Percentiles rank a stretch among this genome's conserved stretches.
Conservation (phyloP, 2,329 filamentous ascomycete genomes). For the Aspergillus udagawae region DNA sequence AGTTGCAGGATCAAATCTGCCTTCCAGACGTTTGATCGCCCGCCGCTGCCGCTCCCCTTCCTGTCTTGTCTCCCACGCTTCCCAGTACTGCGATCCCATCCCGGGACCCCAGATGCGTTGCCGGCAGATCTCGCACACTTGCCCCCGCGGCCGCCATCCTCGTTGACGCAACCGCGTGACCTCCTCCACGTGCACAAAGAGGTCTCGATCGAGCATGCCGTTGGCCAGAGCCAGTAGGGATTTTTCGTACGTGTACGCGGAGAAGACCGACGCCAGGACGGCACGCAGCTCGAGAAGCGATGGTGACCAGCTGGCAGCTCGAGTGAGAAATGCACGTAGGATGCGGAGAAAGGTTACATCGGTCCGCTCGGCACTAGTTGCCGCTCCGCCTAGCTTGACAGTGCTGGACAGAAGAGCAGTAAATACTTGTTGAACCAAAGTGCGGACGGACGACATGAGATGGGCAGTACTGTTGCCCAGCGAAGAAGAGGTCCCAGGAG, state of each 20-base stretch:
- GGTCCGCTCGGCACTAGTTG: slow-evolving; percentile 30
- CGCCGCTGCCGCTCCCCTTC: slow-evolving; percentile 29
- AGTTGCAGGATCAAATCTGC: slow-evolving; percentile 22
- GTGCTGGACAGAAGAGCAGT: slow-evolving; percentile 78
- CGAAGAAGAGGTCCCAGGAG: slow-evolving; percentile 8
- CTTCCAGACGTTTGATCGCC: slow-evolving; percentile 25
- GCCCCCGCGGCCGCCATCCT: slow-evolving; percentile 84
- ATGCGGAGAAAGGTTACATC: slow-evolving; percentile 83
- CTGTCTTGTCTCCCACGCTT: slow-evolving; percentile 69
- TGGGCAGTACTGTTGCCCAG: slow-evolving; percentile 29
- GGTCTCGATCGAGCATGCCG: slow-evolving; percentile 77
- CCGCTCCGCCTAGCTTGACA: slow-evolving; percentile 44
- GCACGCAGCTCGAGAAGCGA: slow-evolving; percentile 81
- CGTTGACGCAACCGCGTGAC: slow-evolving; percentile 71
- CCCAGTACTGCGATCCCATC: slow-evolving; percentile 70
- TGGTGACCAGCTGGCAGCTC: slow-evolving; percentile 75
- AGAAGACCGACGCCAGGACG: slow-evolving; percentile 85
- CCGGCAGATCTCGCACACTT: slow-evolving; percentile 82
- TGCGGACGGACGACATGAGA: slow-evolving; percentile 65
- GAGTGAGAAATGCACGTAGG: slow-evolving; percentile 79
- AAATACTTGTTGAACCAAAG: slow-evolving; percentile 84
- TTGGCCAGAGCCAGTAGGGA: slow-evolving; percentile 83
- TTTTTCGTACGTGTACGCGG: slow-evolving; percentile 92
- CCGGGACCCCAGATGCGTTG: slow-evolving; percentile 85
- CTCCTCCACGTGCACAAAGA: slow-evolving; percentile 77